A percentile compares a stretch with the other conserved stretches of the same genome.
Conservation (phyloP, 441 rosid genomes). For the Eruca vesicaria region DNA sequence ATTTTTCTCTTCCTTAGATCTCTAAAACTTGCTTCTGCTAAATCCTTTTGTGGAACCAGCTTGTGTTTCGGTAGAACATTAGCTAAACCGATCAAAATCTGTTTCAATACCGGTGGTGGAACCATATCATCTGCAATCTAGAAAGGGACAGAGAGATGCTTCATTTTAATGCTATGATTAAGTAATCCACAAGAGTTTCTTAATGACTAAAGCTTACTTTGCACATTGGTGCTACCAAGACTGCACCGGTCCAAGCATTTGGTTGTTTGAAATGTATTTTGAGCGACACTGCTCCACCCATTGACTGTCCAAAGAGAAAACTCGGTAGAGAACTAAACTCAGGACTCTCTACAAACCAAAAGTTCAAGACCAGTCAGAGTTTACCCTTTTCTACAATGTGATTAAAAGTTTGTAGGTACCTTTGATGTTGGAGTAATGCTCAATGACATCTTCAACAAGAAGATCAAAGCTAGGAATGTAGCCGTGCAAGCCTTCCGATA, state of each 20-base stretch:
- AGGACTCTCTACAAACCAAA: conserved; percentile 52
- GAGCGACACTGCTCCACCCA: conserved; percentile 94
- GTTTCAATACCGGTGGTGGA: conserved; percentile 60
- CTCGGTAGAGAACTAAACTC: conserved; percentile 51
- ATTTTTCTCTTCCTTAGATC: conserved; percentile 55
- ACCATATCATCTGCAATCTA: conserved; percentile 90
- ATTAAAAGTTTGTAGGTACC: conserved; percentile 41
- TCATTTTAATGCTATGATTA: conserved; percentile 4
- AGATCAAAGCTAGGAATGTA: conserved; percentile 67
- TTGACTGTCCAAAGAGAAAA: conserved; percentile 82
- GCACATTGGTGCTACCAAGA: conserved; percentile 96
- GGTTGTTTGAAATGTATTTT: conserved; percentile 89
- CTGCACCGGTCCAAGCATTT: conserved; percentile 78
- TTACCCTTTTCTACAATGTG: neutral
- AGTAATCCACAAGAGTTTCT: neutral
- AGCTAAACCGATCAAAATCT: conserved; percentile 71
- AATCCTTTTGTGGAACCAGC: conserved; percentile 82
- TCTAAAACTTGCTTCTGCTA: conserved; percentile 83
- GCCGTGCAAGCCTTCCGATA: conserved; percentile 85
- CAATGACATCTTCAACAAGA: conserved; percentile 79
- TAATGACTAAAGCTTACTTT: conserved; percentile 49
- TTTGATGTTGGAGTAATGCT: conserved; percentile 71
- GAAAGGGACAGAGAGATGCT: neutral
- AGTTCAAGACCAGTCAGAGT: neutral
- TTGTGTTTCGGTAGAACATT: conserved; percentile 70